A percentile compares a stretch with the other conserved stretches of the same genome.
Conservation (phyloP, 1,139 yeast species). For the Geotrichum carabidarum region DNA sequence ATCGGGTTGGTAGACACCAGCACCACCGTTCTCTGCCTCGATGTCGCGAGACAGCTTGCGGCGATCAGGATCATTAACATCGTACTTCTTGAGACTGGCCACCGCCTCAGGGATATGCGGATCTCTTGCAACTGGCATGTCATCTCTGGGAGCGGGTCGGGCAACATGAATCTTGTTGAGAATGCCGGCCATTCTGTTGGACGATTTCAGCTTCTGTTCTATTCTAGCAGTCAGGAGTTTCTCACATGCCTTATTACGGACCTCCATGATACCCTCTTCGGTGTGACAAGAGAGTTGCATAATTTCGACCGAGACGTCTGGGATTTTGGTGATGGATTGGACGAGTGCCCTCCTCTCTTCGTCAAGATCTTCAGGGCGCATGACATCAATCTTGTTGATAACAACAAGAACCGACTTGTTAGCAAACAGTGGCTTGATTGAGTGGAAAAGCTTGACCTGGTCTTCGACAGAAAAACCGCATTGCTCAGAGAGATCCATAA, state of each 20-base stretch:
- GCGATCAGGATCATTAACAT: slow-evolving; percentile 75
- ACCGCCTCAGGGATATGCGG: slow-evolving; percentile 79
- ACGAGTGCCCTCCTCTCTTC: slow-evolving; percentile 69
- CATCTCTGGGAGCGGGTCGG: slow-evolving; percentile 84
- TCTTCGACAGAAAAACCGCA: slow-evolving; percentile 98
- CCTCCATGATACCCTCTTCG: slow-evolving; percentile 93
- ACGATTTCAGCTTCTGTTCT: slow-evolving; percentile 92
- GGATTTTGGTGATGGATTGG: slow-evolving; percentile 44
- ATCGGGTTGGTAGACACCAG: slow-evolving; percentile 94
- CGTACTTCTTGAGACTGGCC: slow-evolving; percentile 57
- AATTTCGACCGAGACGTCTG: slow-evolving; percentile 76
- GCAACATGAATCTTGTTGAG: slow-evolving; percentile 95
- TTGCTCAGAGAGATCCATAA: slow-evolving; percentile 97
- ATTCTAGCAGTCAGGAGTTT: slow-evolving; percentile 90
- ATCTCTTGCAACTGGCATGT: slow-evolving; percentile 54
- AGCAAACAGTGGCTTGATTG: slow-evolving; percentile 94
- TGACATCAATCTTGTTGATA: slow-evolving; percentile 88
- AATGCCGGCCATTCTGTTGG: slow-evolving; percentile 82
- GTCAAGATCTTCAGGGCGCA: slow-evolving; percentile 76
- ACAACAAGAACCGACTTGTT: slow-evolving; percentile 95
- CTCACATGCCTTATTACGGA: slow-evolving; percentile 96
- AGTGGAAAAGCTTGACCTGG: slow-evolving; percentile 93
- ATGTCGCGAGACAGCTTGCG: slow-evolving; percentile 78
- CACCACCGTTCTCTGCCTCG: slow-evolving; percentile 95
- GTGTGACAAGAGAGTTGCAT: slow-evolving; percentile 91